Evolutionary conservation across 2,329 filamentous ascomycete species (phyloP).

Genomic region (Colletotrichum theobromicola): DNA sequence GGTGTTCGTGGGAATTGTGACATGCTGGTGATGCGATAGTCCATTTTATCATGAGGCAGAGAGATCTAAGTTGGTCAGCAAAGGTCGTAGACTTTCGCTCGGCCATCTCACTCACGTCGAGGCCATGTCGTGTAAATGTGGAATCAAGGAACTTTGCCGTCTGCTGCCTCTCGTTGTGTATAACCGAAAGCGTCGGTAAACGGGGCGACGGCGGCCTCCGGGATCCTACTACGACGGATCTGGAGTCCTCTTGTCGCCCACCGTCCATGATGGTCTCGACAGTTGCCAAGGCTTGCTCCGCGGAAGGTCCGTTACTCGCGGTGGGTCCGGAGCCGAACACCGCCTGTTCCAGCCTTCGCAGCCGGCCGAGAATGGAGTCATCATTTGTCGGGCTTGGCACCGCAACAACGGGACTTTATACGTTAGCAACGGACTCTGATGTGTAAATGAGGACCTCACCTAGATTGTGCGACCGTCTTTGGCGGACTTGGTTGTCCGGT

Average conservation of each 20-base stretch:
- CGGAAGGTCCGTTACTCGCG: not conserved
- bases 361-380: conserved; percentile 26
- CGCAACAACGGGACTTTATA: not conserved
- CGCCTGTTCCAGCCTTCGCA: conserved; percentile 30
- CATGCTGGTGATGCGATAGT: not conserved
- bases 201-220: not conserved
- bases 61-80: not conserved
- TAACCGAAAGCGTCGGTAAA: not conserved
- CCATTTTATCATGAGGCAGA: not conserved
- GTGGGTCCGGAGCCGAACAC: conserved; percentile 24
- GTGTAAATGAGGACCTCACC: not conserved
- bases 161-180: conserved; percentile 1
- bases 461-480: not conserved
- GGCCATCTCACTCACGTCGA: not conserved
- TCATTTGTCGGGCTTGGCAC: not conserved
- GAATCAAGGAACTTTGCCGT: conserved; percentile 8
- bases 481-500: conserved; percentile 14
- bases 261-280: not conserved
- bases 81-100: not conserved
- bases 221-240: not conserved
- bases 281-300: not conserved
- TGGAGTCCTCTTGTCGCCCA: not conserved
- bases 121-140: not conserved
- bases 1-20: conserved; percentile 2
- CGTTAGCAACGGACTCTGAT: not conserved